Evolutionary conservation across 192 early-diverging fungal genomes (phyloP), one percentile per base, ranked within the genome.

Genomic region (Coemansia sp.): DNA sequence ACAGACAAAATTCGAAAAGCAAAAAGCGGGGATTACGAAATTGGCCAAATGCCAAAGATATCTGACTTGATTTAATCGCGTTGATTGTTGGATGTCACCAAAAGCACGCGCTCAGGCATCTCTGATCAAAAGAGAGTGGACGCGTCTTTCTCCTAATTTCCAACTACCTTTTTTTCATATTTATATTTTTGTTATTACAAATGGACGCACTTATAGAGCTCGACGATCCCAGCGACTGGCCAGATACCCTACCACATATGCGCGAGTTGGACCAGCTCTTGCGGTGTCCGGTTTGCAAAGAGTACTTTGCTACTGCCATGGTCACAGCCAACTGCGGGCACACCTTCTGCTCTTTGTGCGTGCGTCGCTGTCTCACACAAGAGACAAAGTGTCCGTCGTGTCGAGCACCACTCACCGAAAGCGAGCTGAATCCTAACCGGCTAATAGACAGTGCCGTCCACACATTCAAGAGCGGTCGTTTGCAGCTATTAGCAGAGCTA

Each of bases 221-320:
- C 22, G 88, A 91, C n/a, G 90, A 91, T 73, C 91, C 93, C 1
- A 83, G 82, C 33, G 93, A 94, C 76, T 94, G 89, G 82, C 86
- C 88, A 10, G 63, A 62, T 8, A 51, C 64, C 5, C 71, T 78
- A 43, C 60, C 47, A 9, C 77, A 81, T 10, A 72, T 93, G 18
- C 75, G 87, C 42, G 78, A 86, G 36, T 75, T 93, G 6, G 93
- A 94, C 70, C 85, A 90, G 22, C 83, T 88, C 22, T 76, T 93
- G 29, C 86, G 93, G 11, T 94, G 93, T 67, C 87, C 90, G 1
- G 90, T 94, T 29, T 94, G 93, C 74, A 93, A 93, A 72, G 93
- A 94, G 59, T 84, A 88, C 51, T 87, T 88, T 40, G 57, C 79
- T 24, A 88, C 89, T 5, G 76, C 91, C 60, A 85, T 91, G 77